Evolutionary conservation across 2,329 filamentous ascomycete species (phyloP), one percentile per base, ranked within the genome.

Genomic region (Emydomyces testavorans): DNA sequence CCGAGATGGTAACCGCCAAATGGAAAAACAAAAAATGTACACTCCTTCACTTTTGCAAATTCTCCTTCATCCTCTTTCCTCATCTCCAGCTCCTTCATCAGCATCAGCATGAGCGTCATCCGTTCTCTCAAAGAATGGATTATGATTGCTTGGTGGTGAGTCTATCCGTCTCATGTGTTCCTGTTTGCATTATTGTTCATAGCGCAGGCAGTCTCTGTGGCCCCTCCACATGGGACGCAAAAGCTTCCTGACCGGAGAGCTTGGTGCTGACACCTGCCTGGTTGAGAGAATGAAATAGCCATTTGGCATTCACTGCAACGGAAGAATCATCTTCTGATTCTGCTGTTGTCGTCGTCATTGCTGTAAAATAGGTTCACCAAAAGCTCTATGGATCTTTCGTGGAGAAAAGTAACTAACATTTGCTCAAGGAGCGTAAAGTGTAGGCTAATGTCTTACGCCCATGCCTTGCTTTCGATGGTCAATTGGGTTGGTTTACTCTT

Each of bases 1-100:
- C 44, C 16, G 44, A 39, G 44, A 40, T 37, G 28, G 20, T 20
- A 36, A 8, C 18, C 28, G 29, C 29, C 41, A 44, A n/a, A n/a
- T n/a, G 16, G 29, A 29, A 6, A 36, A 36, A 36, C 26, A 37
- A 15, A 46, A 46, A 15, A 31, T 4, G 20, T 23, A 21, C n/a
- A 29, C 31, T 26, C 11, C 20, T 16, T 31, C 15, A 10, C 7
- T 23, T 34, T 29, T 35, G 5, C 11, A n/a, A 44, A 21, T 34
- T 32, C 15, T 34, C 32, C n/a, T 15, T 8, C 7, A n/a, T 46
- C 37, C 23, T 6, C 20, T 5, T 23, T 13, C 35, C 10, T 21
- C 35, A 23, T 21, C 18, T 10, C 20, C 35, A 23, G n/a, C n/a
- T n/a, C 35, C 16, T 37, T 28, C 13, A 10, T 31, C 26, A 29